phyloP scores from a whole-genome alignment of 805 yeast genomes.

The Hanseniaspora singularis region DNA sequence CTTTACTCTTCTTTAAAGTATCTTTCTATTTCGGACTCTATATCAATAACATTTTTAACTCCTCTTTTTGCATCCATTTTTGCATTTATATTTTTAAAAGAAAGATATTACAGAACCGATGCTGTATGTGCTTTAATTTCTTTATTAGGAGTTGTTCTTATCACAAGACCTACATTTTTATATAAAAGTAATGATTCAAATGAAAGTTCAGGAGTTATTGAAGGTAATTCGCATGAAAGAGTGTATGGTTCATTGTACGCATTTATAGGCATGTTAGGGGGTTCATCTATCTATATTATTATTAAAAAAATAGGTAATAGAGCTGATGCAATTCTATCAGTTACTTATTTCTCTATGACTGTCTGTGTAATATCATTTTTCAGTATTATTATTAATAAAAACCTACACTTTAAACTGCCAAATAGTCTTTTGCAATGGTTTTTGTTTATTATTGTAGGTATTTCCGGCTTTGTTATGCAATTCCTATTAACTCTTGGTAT shows the following conservation, averaged over 20 bases:
- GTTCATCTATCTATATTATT: constrained; percentile 54
- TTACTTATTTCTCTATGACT: constrained; percentile 58
- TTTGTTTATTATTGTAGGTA: constrained; percentile 48
- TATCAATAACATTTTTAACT: constrained; percentile 62
- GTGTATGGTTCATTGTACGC: constrained; percentile 54
- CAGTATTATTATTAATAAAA: constrained; percentile 46
- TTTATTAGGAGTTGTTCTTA: constrained; percentile 60
- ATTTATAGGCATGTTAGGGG: constrained; percentile 56
- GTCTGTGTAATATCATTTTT: constrained; percentile 44
- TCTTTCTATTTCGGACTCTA: constrained; percentile 67
- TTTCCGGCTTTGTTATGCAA: constrained; percentile 76
- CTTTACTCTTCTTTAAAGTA: constrained; percentile 64
- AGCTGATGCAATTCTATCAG: constrained; percentile 73
- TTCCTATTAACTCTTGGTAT: constrained; percentile 68
- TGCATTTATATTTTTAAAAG: constrained; percentile 58
- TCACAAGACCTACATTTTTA: constrained; percentile 69
- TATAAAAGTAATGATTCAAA: constrained; percentile 16
- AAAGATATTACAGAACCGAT: constrained; percentile 54
- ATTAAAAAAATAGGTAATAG: constrained; percentile 63
- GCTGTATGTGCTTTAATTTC: constrained; percentile 58
- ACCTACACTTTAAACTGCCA: constrained; percentile 50
- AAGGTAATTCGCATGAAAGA: constrained; percentile 45
- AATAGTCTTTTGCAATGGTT: constrained; percentile 53
- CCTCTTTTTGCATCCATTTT: constrained; percentile 67
- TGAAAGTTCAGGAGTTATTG: constrained; percentile 21